Conservation (phyloP, 768 basidiomycete genomes). For the Mycena galopus region DNA sequence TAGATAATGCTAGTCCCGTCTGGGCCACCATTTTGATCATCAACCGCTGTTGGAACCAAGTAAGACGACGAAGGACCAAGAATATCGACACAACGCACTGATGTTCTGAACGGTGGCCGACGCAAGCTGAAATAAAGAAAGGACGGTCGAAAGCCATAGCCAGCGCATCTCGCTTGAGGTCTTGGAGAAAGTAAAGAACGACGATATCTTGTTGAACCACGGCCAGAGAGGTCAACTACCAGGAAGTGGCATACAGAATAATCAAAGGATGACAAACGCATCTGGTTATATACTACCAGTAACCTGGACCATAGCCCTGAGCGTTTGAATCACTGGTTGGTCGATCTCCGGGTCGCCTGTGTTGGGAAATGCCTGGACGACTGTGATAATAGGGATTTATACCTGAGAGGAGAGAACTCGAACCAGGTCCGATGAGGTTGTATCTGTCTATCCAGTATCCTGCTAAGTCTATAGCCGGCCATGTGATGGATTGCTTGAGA, state of each 20-base stretch:
- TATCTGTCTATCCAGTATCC: too few species aligned
- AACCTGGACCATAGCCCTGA: constrained; percentile 2
- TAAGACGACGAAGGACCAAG: not conserved
- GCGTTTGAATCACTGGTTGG: not conserved
- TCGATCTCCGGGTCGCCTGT: constrained; percentile 18
- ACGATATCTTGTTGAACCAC: constrained; percentile 16
- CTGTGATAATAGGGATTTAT: too few species aligned
- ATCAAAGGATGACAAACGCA: constrained; percentile 6
- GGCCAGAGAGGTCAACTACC: constrained; percentile 24
- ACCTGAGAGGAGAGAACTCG: too few species aligned
- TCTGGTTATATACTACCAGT: constrained; percentile 21
- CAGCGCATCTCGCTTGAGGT: constrained; percentile 29
- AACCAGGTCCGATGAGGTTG: too few species aligned
- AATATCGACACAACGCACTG: constrained; percentile 12
- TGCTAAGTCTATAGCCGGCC: too few species aligned
- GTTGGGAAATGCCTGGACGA: too few species aligned
- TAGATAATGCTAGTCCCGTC: constrained; percentile 19
- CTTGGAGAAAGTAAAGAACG: constrained; percentile 20
- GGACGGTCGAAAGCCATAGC: constrained; percentile 20
- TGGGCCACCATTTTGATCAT: constrained; percentile 20
- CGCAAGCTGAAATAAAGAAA: constrained; percentile 21
- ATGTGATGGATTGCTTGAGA: too few species aligned
- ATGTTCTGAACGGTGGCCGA: not conserved
- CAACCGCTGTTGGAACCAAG: constrained; percentile 1
- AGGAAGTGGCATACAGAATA: constrained; percentile 21